A percentile compares a stretch with the other conserved stretches of the same genome.
phyloP scores from a whole-genome alignment of 2,329 filamentous ascomycete species.

The Neurospora crassa region DNA sequence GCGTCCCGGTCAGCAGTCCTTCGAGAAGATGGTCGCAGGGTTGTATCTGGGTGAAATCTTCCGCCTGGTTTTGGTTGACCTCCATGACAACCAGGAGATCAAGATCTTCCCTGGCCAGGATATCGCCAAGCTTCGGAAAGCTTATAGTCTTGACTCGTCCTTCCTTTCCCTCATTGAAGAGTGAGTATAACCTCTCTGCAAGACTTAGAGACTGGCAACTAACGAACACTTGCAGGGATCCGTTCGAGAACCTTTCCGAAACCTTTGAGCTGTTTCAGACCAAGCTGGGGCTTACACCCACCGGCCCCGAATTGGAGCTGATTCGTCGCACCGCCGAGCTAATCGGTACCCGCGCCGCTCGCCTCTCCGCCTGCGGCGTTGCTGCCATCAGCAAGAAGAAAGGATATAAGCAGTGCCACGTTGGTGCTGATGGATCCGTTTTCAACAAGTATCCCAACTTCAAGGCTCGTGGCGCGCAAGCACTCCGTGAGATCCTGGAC shows the following conservation, averaged over 20 bases:
- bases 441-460: slow-evolving; percentile 99
- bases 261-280: slow-evolving; percentile 73
- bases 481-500: slow-evolving; percentile 89
- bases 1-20: slow-evolving; percentile 85
- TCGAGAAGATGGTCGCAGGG: slow-evolving; percentile 97
- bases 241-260: slow-evolving; percentile 89
- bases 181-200: slow-evolving; percentile 33
- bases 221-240: slow-evolving; percentile 49
- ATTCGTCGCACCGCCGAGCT: slow-evolving; percentile 83
- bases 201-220: slow-evolving; percentile 4
- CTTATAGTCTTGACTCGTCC: slow-evolving; percentile 85
- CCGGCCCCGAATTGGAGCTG: slow-evolving; percentile 74
- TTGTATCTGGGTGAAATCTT: slow-evolving; percentile 93
- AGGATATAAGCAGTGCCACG: slow-evolving; percentile 76
- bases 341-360: slow-evolving; percentile 88
- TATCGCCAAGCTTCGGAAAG: slow-evolving; percentile 67
- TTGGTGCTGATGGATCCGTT: slow-evolving; percentile 92
- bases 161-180: slow-evolving; percentile 92
- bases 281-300: slow-evolving; percentile 62
- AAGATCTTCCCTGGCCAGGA: slow-evolving; percentile 80
- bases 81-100: slow-evolving; percentile 67
- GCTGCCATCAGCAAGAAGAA: slow-evolving; percentile 98
- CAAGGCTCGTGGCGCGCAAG: slow-evolving; percentile 82
- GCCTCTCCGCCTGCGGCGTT: slow-evolving; percentile 88
- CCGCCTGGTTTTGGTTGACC: slow-evolving; percentile 74